Conservation (phyloP, 169 alveolate species). For the Cryptosporidium xiaoi region DNA sequence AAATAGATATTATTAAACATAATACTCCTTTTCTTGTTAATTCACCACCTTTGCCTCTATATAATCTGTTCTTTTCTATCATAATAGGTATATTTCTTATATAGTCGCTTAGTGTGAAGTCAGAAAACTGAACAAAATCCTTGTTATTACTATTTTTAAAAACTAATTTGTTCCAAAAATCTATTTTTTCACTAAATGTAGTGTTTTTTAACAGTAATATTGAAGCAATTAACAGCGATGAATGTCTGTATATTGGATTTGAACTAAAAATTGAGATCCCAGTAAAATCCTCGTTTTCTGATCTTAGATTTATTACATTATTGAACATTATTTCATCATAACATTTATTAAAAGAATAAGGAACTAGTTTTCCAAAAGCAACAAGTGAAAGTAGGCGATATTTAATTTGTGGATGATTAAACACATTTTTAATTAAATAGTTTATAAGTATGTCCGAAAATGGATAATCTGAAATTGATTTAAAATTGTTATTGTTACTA, state of each 20-base stretch:
- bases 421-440: conserved; percentile 39
- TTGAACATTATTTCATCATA: background rate
- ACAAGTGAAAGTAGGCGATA: conserved; percentile 11
- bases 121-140: background rate
- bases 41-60: conserved; percentile 79
- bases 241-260: conserved; percentile 36
- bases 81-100: conserved; percentile 57
- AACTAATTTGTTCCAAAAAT: conserved; percentile 12
- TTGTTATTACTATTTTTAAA: background rate
- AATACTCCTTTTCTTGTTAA: conserved; percentile 72
- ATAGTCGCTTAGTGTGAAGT: conserved; percentile 48
- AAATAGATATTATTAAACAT: conserved; percentile 43
- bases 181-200: background rate
- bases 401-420: conserved; percentile 50
- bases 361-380: conserved; percentile 34
- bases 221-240: conserved; percentile 33
- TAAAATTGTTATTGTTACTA: background rate
- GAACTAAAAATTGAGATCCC: background rate
- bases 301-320: background rate
- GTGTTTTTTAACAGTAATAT: background rate
- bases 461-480: conserved; percentile 8
- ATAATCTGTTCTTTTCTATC: conserved; percentile 71
- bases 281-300: background rate
- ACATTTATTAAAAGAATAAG: background rate
- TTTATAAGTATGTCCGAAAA: conserved; percentile 24